Evolutionary conservation across 2,329 filamentous ascomycete species (phyloP), one percentile per base, ranked within the genome.

Genomic region (Aspergillus novofumigatus): DNA sequence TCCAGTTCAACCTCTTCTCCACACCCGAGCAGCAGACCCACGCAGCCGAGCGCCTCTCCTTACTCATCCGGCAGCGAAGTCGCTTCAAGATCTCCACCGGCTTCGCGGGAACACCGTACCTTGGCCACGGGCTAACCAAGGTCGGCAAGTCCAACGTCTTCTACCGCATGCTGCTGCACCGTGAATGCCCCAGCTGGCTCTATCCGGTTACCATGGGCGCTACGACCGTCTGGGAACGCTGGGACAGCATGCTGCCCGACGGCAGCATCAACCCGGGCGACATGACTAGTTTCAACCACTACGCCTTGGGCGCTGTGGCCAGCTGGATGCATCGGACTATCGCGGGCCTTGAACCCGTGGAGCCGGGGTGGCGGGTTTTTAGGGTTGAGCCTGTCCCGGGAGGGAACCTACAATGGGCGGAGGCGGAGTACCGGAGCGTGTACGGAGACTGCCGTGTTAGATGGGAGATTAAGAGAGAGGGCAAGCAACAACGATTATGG

Each of bases 221-320:
- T 3, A 77, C 75, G 1, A 76, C 74, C 1, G 71, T 70, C 1
- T 77, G 74, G 74, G 75, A 77, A 60, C 69, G 75, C 20, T 77
- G 75, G 75, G 71, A 78, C 49, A 69, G 65, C 44, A 67, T 77
- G 61, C 54, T 74, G 8, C 67, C 69, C 0, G 65, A 75, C 44
- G 73, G 72, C 1, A 62, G 51, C 3, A 65, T 77, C 38, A 77
- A 77, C 51, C 62, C 72, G 1, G 72, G 74, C 0, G 55, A 65
- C 17, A 77, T 77, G 75, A 77, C 74, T 1, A 72, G 67, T 50
- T 75, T 74, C 59, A 75, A 77, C 49, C 75, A 78, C 54, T 76
- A 77, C 52, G 72, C 75, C 0, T 65, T 76, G 2, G 75, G 74
- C 1, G 67, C 69, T 2, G 72, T 77, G 9, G 73, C 67, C 0